Evolutionary conservation across 257 asterid genomes (phyloP), one percentile per base, ranked within the genome.

Genomic region (Oldenlandia corymbosa): DNA sequence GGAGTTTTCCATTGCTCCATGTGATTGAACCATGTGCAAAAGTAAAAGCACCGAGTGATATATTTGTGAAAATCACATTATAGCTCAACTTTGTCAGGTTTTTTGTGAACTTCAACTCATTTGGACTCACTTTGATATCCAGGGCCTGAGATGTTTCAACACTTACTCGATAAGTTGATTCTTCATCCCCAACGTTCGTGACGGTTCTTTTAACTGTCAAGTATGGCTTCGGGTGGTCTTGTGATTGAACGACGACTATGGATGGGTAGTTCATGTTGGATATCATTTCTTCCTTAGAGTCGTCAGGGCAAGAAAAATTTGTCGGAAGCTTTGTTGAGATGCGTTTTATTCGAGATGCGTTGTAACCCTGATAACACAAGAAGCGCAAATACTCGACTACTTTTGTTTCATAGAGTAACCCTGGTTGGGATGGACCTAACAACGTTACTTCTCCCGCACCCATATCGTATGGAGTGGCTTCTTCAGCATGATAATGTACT

Each of bases 191-290:
- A 18, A 86, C 84, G 36, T 86, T 91, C 3, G 85, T 88, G 53
- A 78, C 85, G 1, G 81, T 85, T 66, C 97, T 76, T 31, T 37
- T 68, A 57, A 83, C 89, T 31, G 39, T 34, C 4, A 34, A 76
- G 73, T 79, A 67, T 84, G 76, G 50, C 39, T 34, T 54, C 18
- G 53, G 74, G 5, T 64, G 55, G 45, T 49, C 70, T 28, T 64
- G 71, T 34, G 83, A 64, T 37, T 68, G 64, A 7, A 85, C 74
- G 47, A 88, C n/a, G 6, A 85, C 84, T 67, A 91, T 83, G 13
- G 96, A 86, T 11, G 98, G 98, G 57, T 91, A 88, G 76, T 91
- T 91, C 89, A 91, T 83, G 80, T 76, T 64, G 62, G 98, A 84
- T 73, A 88, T 69, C 31, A 74, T 24, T 17, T 91, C 90, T 3